Percentiles rank a stretch among this genome's conserved stretches.
These are phyloP conservation scores for Leishmania turanica DNA, from an alignment of 208 protist genomes.

Conservation along the genomic window DNA sequence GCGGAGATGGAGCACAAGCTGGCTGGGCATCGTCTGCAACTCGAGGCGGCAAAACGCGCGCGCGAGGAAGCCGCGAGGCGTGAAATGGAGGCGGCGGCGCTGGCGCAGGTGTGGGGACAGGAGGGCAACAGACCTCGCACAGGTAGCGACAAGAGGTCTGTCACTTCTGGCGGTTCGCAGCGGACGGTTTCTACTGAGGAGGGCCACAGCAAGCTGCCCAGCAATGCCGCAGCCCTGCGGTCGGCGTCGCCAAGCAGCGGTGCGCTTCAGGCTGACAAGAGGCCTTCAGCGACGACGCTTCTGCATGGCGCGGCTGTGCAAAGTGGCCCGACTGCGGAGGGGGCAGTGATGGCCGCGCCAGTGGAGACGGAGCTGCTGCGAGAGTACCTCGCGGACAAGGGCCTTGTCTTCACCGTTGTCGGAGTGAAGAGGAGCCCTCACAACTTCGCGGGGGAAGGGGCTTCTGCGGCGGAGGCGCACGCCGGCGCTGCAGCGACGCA, in stretches of 20 bases:
- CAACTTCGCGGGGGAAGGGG: neutral
- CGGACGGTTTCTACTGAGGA: neutral
- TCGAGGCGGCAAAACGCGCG: conserved; percentile 38
- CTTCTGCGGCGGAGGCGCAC: neutral
- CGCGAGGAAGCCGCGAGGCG: conserved; percentile 51
- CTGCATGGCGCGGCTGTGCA: neutral
- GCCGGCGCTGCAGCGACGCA: neutral
- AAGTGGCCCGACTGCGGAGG: neutral
- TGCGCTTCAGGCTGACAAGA: neutral
- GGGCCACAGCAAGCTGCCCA: neutral
- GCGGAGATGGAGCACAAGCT: conserved; percentile 54
- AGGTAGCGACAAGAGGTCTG: neutral
- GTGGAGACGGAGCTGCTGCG: conserved; percentile 32
- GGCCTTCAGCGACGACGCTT: neutral
- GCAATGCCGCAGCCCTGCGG: too few species aligned
- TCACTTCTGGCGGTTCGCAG: neutral
- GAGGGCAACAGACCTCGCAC: neutral
- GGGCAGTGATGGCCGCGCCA: neutral
- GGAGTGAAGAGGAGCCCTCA: neutral
- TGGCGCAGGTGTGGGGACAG: conserved; percentile 38
- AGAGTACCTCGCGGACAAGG: conserved; percentile 8
- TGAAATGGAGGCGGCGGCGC: conserved; percentile 58
- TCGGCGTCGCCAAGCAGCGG: neutral
- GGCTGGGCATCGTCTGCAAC: conserved; percentile 33
- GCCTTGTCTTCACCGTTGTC: conserved; percentile 21